Base-by-base conservation (phyloP, 2,329 filamentous ascomycete species). In the Shiraia sp. region DNA sequence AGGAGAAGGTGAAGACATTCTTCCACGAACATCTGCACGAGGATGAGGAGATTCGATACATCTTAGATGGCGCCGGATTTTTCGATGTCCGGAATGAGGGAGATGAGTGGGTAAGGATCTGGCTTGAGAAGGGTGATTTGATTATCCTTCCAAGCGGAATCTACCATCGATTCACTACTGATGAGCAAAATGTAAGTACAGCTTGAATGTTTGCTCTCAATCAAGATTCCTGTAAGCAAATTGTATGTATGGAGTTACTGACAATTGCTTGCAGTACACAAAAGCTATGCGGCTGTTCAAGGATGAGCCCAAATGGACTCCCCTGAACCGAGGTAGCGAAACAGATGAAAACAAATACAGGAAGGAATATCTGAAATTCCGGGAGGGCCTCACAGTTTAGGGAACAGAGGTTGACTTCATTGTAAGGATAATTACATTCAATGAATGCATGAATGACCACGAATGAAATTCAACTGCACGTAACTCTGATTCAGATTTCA, bases 301-400 rank as follows among this genome's bases (percentile, higher is more conserved):
- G 75, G 93, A 97, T 53, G 91, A 97, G 72, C 93, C 93, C 24
- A 96, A 97, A 74, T 99, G 93, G 93, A 97, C 90, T 25, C 88
- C 93, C 10, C 72, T 99, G 55, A 95, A 96, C 74, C 83, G 93
- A 42, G 82, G 80, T 6, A 72, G 75, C 4, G 87, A 92, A 34
- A 80, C 96, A 30, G 90, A 97, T 66, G 68, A 68, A 45, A 99
- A 97, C 72, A 73, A 79, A 37, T 87, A 85, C 68, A 82, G 93
- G 44, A 82, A 89, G 77, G 81, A 83, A 34, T 99, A 99, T 62
- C 75, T 96, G 12, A 64, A 61, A 51, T 12, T 41, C 35, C 48
- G 56, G 30, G 46, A 59, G 23, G 43, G 38, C 8, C 41, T 61
- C 31, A 42, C 55, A 16, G 50, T 45, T 36, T 46, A 48, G 29